These are phyloP conservation scores for Kodamaea sp. DNA, from an alignment of 1,139 yeast genomes.

Conservation along the genomic window DNA sequence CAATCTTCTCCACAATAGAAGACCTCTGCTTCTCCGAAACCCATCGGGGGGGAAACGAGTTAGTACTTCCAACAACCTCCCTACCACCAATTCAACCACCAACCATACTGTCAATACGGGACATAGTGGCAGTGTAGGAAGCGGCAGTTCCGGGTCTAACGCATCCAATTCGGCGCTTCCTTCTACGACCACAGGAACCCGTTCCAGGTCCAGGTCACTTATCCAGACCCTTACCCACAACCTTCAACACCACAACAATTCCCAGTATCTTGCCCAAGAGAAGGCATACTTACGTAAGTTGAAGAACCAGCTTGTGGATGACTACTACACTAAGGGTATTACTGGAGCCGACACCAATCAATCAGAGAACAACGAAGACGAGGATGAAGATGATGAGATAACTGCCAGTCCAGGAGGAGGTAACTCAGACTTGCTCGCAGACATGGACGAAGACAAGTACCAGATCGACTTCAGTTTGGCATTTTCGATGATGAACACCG, in stretches of 20 bases:
- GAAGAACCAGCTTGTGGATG: conserved; percentile 65
- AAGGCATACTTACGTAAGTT: conserved; percentile 66
- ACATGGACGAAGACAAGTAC: conserved; percentile 44
- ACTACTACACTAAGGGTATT: conserved; percentile 67
- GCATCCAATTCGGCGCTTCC: conserved; percentile 1
- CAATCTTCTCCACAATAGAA: conserved; percentile 9
- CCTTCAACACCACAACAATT: conserved; percentile 26
- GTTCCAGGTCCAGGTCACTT: conserved; percentile 24
- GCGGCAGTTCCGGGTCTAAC: neutral
- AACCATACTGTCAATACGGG: conserved; percentile 1
- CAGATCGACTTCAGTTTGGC: conserved; percentile 46
- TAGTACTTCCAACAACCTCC: conserved; percentile 1
- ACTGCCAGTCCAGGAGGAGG: conserved; percentile 27
- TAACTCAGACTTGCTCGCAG: conserved; percentile 40
- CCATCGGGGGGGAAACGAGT: conserved; percentile 8
- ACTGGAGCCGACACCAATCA: conserved; percentile 34
- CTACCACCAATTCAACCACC: conserved; percentile 1
- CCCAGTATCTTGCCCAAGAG: conserved; percentile 64
- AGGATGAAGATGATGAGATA: conserved; percentile 30
- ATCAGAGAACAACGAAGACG: conserved; percentile 15
- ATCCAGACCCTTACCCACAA: conserved; percentile 21
- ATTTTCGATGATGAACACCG: conserved; percentile 32
- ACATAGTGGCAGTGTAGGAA: no score
- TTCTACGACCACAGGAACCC: conserved; percentile 4
- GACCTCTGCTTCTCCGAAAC: conserved; percentile 18